phyloP scores from a whole-genome alignment of 2,329 filamentous ascomycete species.

The Colletotrichum chrysophilum region DNA sequence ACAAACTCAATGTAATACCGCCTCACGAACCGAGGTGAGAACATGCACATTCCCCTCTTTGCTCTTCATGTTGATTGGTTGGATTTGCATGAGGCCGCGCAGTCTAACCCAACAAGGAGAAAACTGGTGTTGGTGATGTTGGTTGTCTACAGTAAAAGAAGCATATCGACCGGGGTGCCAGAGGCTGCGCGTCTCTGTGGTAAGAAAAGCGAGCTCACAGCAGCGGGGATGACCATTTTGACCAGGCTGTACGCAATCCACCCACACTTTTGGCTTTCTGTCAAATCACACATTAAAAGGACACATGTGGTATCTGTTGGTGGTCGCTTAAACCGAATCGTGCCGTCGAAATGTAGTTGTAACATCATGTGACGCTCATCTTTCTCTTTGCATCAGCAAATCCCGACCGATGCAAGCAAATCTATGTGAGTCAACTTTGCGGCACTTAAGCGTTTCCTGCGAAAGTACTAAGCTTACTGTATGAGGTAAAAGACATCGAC shows the following conservation, averaged over 20 bases:
- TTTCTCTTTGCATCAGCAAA: background rate
- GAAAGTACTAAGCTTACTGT: background rate
- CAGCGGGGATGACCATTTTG: background rate
- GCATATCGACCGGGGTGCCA: background rate
- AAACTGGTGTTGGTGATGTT: background rate
- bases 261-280: background rate
- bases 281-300: background rate
- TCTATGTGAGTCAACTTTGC: background rate
- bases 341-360: background rate
- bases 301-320: background rate
- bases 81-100: background rate
- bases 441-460: background rate
- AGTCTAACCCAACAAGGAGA: background rate
- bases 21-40: background rate
- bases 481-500: background rate
- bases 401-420: background rate
- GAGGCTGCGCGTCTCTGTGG: background rate
- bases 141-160: background rate
- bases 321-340: background rate
- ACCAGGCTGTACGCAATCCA: background rate
- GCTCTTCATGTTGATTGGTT: background rate
- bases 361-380: background rate
- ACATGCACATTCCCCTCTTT: background rate
- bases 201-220: background rate
- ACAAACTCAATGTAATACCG: background rate